Evolutionary conservation across 331 rosid genomes (phyloP).

Genomic region (Ulmus americana): DNA sequence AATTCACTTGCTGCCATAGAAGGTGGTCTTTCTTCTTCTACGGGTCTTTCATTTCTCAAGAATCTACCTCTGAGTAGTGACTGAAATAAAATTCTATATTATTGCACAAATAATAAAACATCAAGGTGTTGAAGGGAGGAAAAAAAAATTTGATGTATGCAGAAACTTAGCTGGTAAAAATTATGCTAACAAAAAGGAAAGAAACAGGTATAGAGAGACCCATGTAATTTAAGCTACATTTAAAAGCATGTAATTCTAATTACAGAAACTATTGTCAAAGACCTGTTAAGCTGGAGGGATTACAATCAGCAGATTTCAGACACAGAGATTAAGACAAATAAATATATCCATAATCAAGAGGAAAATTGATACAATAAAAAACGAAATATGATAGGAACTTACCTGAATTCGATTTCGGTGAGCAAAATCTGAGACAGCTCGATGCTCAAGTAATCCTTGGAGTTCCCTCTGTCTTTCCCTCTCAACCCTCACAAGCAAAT

Average conservation of each 20-base stretch:
- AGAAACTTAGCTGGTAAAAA: neutral
- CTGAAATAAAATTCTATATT: conserved; percentile 43
- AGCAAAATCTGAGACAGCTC: conserved; percentile 98
- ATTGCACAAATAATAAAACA: conserved; percentile 20
- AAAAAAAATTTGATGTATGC: conserved; percentile 1
- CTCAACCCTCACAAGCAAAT: conserved; percentile 85
- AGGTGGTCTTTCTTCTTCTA: conserved; percentile 89
- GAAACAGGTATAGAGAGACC: neutral
- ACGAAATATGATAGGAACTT: conserved; percentile 27
- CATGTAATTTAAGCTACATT: neutral
- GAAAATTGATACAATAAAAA: conserved; percentile 1
- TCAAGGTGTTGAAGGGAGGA: neutral
- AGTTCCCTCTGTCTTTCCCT: conserved; percentile 95
- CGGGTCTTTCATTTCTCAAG: conserved; percentile 86
- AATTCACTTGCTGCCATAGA: conserved; percentile 83
- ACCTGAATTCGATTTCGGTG: conserved; percentile 99
- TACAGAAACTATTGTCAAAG: no score
- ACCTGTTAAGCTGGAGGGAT: neutral
- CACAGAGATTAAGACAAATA: neutral
- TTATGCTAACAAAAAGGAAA: neutral
- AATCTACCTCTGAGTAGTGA: conserved; percentile 97
- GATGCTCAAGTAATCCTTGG: conserved; percentile 85
- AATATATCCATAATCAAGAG: neutral
- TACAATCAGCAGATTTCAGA: no score
- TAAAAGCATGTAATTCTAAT: neutral